Conservation (phyloP, 305 asterid species). For the Fraxinus albicans region DNA sequence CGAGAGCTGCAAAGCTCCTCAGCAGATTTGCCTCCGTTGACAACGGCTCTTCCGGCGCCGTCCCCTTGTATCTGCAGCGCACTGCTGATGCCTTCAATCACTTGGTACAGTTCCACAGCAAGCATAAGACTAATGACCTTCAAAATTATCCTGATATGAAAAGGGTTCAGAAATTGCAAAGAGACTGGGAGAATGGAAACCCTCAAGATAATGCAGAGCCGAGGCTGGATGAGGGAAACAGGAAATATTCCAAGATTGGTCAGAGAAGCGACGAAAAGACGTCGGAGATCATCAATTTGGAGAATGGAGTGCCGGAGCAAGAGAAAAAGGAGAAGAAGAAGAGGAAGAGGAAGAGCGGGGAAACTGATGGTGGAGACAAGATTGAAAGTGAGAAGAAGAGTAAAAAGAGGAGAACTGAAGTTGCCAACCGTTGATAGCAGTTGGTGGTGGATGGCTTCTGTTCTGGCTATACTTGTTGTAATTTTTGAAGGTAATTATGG, state of each 20-base stretch:
- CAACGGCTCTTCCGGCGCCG: conserved; percentile 50
- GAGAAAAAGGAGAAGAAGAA: conserved; percentile 3
- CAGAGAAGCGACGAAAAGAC: not conserved
- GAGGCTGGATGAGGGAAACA: conserved; percentile 8
- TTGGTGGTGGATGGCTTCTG: not conserved
- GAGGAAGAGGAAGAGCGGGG: conserved; percentile 27
- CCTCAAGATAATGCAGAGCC: not conserved
- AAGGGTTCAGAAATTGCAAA: conserved; percentile 2
- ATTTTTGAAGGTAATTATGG: not conserved
- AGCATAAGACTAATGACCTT: conserved; percentile 13
- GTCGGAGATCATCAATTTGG: conserved; percentile 12
- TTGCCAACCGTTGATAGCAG: not conserved
- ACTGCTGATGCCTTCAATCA: conserved; percentile 47
- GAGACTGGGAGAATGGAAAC: not conserved
- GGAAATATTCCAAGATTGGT: not conserved
- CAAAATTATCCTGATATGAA: conserved; percentile 17
- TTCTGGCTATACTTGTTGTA: not conserved
- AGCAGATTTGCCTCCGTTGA: conserved; percentile 44
- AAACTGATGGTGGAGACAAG: conserved; percentile 17
- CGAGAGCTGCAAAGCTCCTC: conserved; percentile 51
- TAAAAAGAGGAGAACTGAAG: conserved; percentile 33
- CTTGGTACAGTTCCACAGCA: conserved; percentile 47
- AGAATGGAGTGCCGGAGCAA: not conserved
- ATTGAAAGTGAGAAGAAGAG: conserved; percentile 23
- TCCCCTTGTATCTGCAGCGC: conserved; percentile 46